Base-by-base conservation (phyloP, 2,329 filamentous ascomycete genomes). In the Chaetomiaceae sp. region DNA sequence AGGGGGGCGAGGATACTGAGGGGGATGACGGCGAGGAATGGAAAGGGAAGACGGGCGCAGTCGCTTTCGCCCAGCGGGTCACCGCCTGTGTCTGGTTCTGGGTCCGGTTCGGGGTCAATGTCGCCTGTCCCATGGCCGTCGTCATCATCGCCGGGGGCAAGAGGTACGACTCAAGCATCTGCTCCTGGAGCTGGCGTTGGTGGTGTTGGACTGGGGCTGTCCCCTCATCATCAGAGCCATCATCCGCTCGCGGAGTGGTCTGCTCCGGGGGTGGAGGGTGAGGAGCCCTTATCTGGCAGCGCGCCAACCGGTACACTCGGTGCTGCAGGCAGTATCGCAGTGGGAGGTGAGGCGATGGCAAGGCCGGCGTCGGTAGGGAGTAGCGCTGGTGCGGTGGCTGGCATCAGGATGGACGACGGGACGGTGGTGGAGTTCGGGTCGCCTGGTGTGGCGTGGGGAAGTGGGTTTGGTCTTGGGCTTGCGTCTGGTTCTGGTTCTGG, bases 371-470 rank as follows among this genome's bases (percentile, higher is more conserved):
- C 51, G n/a, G 51, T 17, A 1, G 42, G 47, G 15, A 48, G 47
- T 19, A 19, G 31, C 19, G 49, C 42, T 17, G 23, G 25, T 9
- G 46, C 43, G 15, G 49, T 43, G n/a, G 50, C 43, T 5, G 64
- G 64, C 15, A 61, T 66, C 23, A 42, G 47, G 22, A 58, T 67
- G 1, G 58, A 54, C 0, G 59, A 61, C 14, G 63, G 63, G n/a
- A 55, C 56, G 4, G 54, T 64, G 39, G 52, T 65, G 3, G 60
- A 57, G 51, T 66, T 65, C 51, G 62, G 62, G n/a, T 46, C 49
- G 22, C 44, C 48, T 9, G 29, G 11, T 12, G 12, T 49, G 44
- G 47, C 22, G 5, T 38, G 34, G n/a, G 29, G 19, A 7, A 8
- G 29, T 22, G 29, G n/a, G 11, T 36, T 39, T 27, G 20, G 39